Conservation (phyloP, 345 rosid genomes). For the Bruguiera gymnorhiza region DNA sequence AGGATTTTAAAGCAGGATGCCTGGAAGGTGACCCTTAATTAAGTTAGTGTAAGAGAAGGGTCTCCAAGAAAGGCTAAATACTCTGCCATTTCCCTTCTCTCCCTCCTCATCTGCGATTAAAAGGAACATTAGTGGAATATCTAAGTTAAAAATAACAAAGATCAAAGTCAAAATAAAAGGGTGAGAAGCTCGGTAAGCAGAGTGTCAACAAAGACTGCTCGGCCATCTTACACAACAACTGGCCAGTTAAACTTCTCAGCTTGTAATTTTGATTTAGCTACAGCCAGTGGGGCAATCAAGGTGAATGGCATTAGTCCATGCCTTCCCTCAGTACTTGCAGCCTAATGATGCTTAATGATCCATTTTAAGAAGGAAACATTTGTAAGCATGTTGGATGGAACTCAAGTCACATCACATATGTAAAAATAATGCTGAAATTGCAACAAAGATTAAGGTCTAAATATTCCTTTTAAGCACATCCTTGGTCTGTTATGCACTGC, state of each 20-base stretch:
- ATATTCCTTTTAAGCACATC: background rate
- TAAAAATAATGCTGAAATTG: too few relatives aligned
- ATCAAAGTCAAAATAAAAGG: slow-evolving; percentile 1
- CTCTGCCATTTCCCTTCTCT: slow-evolving; percentile 35
- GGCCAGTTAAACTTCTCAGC: slow-evolving; percentile 70
- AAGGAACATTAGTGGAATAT: too few relatives aligned
- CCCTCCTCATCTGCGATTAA: slow-evolving; percentile 30
- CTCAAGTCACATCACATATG: too few relatives aligned
- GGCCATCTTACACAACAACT: slow-evolving; percentile 48
- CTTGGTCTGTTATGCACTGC: too few relatives aligned
- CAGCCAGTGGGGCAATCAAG: slow-evolving; percentile 74
- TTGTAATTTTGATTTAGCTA: slow-evolving; percentile 48
- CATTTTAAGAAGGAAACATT: too few relatives aligned
- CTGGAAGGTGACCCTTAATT: slow-evolving; percentile 38
- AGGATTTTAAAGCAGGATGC: slow-evolving; percentile 32
- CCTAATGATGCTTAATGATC: slow-evolving; percentile 9
- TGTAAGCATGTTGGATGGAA: too few relatives aligned
- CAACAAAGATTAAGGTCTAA: background rate
- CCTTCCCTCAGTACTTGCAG: slow-evolving; percentile 76
- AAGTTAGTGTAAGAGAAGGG: slow-evolving; percentile 37
- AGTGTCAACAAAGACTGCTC: slow-evolving; percentile 44
- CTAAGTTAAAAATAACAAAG: background rate
- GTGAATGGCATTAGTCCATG: slow-evolving; percentile 32
- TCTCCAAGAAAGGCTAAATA: slow-evolving; percentile 37
- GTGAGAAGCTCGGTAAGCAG: slow-evolving; percentile 95